These are phyloP conservation scores for Lasiodiplodia sp. DNA, from an alignment of 2,329 filamentous ascomycete species.

Conservation along the genomic window DNA sequence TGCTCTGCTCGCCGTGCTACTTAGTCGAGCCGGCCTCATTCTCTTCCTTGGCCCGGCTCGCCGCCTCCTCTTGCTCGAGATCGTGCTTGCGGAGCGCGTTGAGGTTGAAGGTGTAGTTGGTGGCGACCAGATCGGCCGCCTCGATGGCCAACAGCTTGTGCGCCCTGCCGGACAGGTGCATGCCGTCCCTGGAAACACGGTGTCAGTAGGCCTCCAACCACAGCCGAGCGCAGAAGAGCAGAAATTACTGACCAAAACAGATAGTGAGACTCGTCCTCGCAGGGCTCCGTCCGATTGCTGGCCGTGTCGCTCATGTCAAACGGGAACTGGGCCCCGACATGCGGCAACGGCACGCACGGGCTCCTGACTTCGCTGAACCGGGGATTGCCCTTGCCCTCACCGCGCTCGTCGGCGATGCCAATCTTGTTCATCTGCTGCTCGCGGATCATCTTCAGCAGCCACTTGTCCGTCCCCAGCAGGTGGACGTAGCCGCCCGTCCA, in stretches of 20 bases:
- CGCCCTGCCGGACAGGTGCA: conserved; percentile 44
- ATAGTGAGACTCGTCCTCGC: conserved; percentile 41
- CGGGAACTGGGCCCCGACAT: conserved; percentile 29
- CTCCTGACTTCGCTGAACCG: conserved; percentile 44
- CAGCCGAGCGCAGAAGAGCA: conserved; percentile 16
- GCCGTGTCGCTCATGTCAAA: conserved; percentile 27
- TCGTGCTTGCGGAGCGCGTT: conserved; percentile 34
- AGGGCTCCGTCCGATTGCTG: conserved; percentile 35
- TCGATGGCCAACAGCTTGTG: conserved; percentile 46
- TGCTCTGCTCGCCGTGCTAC: conserved; percentile 10
- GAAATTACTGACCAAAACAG: conserved; percentile 45
- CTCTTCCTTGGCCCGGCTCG: not conserved
- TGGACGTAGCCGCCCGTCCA: conserved; percentile 44
- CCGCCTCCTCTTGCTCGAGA: conserved; percentile 12
- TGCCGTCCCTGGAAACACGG: conserved; percentile 41
- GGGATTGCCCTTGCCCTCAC: conserved; percentile 41
- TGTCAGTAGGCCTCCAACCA: conserved; percentile 22
- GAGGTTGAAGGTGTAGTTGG: conserved; percentile 42
- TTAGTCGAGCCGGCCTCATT: conserved; percentile 5
- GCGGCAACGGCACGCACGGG: conserved; percentile 41
- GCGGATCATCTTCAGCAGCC: conserved; percentile 45
- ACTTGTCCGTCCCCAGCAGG: conserved; percentile 43
- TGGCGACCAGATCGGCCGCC: conserved; percentile 43
- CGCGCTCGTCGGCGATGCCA: conserved; percentile 43
- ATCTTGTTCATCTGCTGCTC: conserved; percentile 42